Conservation (phyloP, 2,329 filamentous ascomycete species). For the Pseudopithomyces chartarum region DNA sequence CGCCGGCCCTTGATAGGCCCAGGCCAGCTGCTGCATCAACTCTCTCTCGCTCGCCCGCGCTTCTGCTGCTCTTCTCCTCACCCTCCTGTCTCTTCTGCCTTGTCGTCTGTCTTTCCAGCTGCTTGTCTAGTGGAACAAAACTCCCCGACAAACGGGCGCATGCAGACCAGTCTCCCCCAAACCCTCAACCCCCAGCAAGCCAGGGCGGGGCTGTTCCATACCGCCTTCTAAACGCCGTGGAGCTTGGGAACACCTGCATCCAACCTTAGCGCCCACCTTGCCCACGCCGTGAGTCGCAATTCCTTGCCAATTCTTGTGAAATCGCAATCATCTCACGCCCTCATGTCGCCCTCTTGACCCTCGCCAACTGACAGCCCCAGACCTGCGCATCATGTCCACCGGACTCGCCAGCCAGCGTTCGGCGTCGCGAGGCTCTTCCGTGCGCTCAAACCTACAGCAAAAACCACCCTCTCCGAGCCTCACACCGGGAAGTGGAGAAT, state of each 20-base stretch:
- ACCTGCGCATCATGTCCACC: constrained; percentile 50
- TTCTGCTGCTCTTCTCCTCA: constrained; percentile 35
- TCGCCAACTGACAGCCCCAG: constrained; percentile 38
- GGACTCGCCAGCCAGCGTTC: constrained; percentile 50
- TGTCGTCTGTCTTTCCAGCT: constrained; percentile 35
- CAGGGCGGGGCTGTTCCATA: constrained; percentile 46
- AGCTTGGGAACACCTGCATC: constrained; percentile 39
- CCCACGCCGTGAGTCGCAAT: constrained; percentile 46
- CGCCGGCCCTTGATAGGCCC: constrained; percentile 44
- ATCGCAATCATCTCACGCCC: constrained; percentile 32
- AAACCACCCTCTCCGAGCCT: constrained; percentile 51
- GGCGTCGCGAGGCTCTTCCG: constrained; percentile 45
- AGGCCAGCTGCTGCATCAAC: constrained; percentile 34
- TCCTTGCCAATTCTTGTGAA: constrained; percentile 32
- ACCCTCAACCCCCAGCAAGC: constrained; percentile 39
- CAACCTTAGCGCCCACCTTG: constrained; percentile 44
- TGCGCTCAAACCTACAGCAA: constrained; percentile 39
- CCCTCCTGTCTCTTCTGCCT: constrained; percentile 29
- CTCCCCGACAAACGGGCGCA: constrained; percentile 45
- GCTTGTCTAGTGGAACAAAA: constrained; percentile 39
- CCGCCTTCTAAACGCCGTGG: constrained; percentile 44
- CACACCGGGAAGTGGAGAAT: constrained; percentile 53
- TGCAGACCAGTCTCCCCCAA: constrained; percentile 46
- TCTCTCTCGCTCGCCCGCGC: constrained; percentile 36
- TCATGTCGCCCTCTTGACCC: constrained; percentile 32